Conservation (phyloP, 2,329 filamentous ascomycete species). For the Botryotinia narcissicola region DNA sequence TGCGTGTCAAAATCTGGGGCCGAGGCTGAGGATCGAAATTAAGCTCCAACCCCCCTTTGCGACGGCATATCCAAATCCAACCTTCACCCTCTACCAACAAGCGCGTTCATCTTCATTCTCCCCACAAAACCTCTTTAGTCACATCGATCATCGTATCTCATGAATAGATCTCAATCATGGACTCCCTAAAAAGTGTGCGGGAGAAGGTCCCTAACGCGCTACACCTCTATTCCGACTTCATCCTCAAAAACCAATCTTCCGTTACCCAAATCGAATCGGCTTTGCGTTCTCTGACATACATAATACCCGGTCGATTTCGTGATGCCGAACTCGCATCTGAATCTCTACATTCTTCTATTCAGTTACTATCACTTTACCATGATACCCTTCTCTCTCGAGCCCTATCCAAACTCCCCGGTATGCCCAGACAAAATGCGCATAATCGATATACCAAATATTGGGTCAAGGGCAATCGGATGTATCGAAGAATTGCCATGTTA, state of each 20-base stretch:
- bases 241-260: constrained; percentile 89
- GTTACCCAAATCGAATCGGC: constrained; percentile 95
- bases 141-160: not conserved
- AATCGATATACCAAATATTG: constrained; percentile 67
- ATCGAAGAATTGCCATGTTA: constrained; percentile 76
- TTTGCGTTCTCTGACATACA: constrained; percentile 88
- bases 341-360: constrained; percentile 82
- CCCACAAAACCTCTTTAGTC: not conserved
- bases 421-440: constrained; percentile 51
- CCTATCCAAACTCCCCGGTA: constrained; percentile 55
- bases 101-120: not conserved
- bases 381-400: constrained; percentile 76
- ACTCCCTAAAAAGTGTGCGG: constrained; percentile 23
- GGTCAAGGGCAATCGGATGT: constrained; percentile 63
- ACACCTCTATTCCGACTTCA: constrained; percentile 79
- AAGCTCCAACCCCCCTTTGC: constrained; percentile 12
- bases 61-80: constrained; percentile 3
- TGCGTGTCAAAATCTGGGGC: constrained; percentile 15
- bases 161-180: constrained; percentile 17
- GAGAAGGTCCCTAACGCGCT: constrained; percentile 46
- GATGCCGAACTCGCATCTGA: constrained; percentile 96
- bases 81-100: constrained; percentile 2
- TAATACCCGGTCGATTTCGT: constrained; percentile 86
- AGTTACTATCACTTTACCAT: constrained; percentile 89
- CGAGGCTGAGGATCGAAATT: constrained; percentile 19